Percentiles rank a stretch among this genome's conserved stretches.
phyloP scores from a whole-genome alignment of 768 basidiomycete genomes.

The Plicaturopsis crispa region DNA sequence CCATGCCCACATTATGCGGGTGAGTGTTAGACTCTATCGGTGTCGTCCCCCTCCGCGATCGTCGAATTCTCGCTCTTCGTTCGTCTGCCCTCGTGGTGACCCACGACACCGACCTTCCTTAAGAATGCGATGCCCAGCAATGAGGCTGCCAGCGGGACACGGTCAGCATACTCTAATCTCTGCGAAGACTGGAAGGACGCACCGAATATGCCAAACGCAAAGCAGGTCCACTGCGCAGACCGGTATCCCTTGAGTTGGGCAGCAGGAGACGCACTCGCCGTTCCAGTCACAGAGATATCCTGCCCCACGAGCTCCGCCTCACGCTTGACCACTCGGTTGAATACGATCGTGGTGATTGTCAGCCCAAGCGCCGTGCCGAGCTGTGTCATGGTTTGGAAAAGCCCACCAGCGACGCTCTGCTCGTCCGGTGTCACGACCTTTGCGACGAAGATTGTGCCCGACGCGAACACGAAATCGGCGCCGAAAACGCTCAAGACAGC shows the following conservation, averaged over 20 bases:
- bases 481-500: conserved; percentile 61
- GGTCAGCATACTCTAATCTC: neutral
- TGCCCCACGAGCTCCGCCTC: conserved; percentile 11
- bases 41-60: too few species aligned
- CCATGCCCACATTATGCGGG: too few species aligned
- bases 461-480: conserved; percentile 69
- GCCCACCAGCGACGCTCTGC: conserved; percentile 54
- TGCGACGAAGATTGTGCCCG: conserved; percentile 70
- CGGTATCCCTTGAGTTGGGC: conserved; percentile 48
- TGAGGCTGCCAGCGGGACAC: conserved; percentile 16
- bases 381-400: conserved; percentile 20
- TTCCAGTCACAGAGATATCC: conserved; percentile 22
- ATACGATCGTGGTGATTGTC: conserved; percentile 66
- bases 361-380: conserved; percentile 65
- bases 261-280: conserved; percentile 21
- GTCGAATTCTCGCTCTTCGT: too few species aligned
- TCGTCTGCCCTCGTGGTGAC: conserved; percentile 17
- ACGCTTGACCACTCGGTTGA: conserved; percentile 39
- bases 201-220: conserved; percentile 59
- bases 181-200: conserved; percentile 9
- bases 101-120: conserved; percentile 32
- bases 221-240: conserved; percentile 57
- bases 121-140: conserved; percentile 30
- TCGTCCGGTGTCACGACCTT: conserved; percentile 60
- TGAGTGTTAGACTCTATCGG: too few species aligned